phyloP scores from a whole-genome alignment of 352 stramenopile species.

The Phytophthora citricola region DNA sequence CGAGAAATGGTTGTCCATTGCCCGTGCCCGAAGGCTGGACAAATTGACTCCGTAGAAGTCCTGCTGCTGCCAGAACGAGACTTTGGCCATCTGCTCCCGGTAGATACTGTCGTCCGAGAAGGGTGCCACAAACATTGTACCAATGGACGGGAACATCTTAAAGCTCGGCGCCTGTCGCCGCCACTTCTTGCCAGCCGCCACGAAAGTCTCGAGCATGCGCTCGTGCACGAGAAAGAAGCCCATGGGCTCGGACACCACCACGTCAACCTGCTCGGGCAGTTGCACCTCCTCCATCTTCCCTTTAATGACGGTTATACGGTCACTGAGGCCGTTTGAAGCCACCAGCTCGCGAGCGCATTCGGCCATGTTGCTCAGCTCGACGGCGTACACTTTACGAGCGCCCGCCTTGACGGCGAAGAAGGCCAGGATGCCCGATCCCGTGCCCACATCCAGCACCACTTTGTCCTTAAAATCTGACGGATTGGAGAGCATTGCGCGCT shows the following conservation, averaged over 20 bases:
- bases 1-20: constrained; percentile 98
- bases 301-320: constrained; percentile 98
- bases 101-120: constrained; percentile 96
- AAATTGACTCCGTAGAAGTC: constrained; percentile 99
- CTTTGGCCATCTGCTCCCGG: constrained; percentile 92
- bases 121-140: constrained; percentile 97
- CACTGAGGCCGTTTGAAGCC: constrained; percentile 93
- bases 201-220: constrained; percentile 99
- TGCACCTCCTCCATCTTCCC: constrained; percentile 97
- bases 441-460: constrained; percentile 99
- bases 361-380: constrained; percentile 98
- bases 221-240: constrained; percentile 99
- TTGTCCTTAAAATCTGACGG: constrained; percentile 95
- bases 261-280: constrained; percentile 96
- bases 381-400: constrained; percentile 94
- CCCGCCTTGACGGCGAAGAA: constrained; percentile 98
- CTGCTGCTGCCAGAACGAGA: constrained; percentile 95
- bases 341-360: constrained; percentile 96
- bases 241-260: constrained; percentile 99
- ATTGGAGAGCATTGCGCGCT: constrained; percentile 98
- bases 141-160: constrained; percentile 97
- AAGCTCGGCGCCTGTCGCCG: constrained; percentile 74
- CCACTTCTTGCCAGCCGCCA: constrained; percentile 95
- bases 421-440: constrained; percentile 98
- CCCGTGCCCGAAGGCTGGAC: constrained; percentile 89